Percentiles rank a stretch among this genome's conserved stretches.
phyloP scores from a whole-genome alignment of 2,329 filamentous ascomycete genomes.

The Waltergamsia citrina region DNA sequence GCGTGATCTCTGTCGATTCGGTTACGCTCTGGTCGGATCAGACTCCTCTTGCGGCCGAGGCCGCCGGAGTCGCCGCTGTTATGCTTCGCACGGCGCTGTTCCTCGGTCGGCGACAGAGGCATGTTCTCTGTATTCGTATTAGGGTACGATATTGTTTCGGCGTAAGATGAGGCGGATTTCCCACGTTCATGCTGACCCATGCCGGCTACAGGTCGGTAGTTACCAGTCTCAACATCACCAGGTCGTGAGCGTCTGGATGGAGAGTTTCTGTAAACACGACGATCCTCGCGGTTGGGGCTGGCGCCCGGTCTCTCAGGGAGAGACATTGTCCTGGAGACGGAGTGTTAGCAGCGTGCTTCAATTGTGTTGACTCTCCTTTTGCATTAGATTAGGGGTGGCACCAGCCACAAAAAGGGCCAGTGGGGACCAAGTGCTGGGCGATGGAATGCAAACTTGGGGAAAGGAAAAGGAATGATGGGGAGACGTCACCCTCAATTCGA shows the following conservation, averaged over 20 bases:
- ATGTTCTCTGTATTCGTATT: conserved; percentile 45
- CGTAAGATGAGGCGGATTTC: conserved; percentile 47
- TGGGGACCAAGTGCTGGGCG: background rate
- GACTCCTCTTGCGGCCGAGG: conserved; percentile 63
- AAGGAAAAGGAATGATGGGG: conserved; percentile 1
- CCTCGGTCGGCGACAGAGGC: conserved; percentile 39
- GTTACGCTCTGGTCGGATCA: conserved; percentile 82
- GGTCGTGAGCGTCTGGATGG: conserved; percentile 55
- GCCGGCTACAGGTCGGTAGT: conserved; percentile 32
- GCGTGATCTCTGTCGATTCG: conserved; percentile 80
- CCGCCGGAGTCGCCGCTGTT: conserved; percentile 16
- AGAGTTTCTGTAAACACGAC: conserved; percentile 57
- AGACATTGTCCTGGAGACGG: conserved; percentile 42
- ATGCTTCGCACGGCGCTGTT: conserved; percentile 19
- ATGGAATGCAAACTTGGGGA: background rate
- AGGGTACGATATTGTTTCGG: conserved; percentile 46
- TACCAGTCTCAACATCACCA: conserved; percentile 61
- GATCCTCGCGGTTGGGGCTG: conserved; percentile 46
- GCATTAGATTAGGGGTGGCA: background rate
- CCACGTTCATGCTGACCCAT: conserved; percentile 41
- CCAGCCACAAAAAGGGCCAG: background rate
- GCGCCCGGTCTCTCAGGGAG: conserved; percentile 56
- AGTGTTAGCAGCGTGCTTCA: conserved; percentile 6
- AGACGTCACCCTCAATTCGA: conserved; percentile 5
- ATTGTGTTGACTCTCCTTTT: too few relatives aligned